Conservation (phyloP, 2,329 filamentous ascomycete species). For the Arachnopeziza araneosa region DNA sequence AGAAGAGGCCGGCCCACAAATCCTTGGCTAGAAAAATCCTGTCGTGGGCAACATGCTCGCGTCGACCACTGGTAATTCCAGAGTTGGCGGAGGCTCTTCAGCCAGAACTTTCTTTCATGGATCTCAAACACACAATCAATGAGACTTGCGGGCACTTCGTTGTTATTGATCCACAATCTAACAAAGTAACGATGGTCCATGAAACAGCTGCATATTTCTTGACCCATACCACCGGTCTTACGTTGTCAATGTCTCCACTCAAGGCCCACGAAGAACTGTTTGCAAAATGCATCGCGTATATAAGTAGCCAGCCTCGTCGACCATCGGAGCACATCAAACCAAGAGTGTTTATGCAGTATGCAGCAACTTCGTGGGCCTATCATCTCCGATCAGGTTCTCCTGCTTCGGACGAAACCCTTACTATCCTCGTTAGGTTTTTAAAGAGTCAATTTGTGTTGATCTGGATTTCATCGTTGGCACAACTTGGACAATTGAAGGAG, state of each 20-base stretch:
- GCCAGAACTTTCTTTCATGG: constrained; percentile 18
- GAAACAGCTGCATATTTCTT: constrained; percentile 30
- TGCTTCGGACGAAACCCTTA: constrained; percentile 18
- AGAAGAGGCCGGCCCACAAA: neutral
- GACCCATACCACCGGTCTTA: neutral
- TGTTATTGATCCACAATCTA: neutral
- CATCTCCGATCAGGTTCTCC: constrained; percentile 18
- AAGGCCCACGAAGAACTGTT: constrained; percentile 24
- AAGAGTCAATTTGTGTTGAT: constrained; percentile 15
- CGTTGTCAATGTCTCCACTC: constrained; percentile 20
- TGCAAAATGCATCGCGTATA: constrained; percentile 22
- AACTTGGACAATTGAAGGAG: constrained; percentile 16
- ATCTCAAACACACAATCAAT: constrained; percentile 9
- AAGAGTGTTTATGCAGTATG: constrained; percentile 19
- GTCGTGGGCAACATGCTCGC: constrained; percentile 24
- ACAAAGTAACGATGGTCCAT: constrained; percentile 25
- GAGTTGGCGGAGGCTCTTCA: constrained; percentile 26
- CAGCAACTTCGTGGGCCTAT: constrained; percentile 26
- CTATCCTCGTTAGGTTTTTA: constrained; percentile 24
- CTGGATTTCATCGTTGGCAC: constrained; percentile 30
- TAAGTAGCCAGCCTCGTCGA: neutral
- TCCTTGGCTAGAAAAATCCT: constrained; percentile 23
- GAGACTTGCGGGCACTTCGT: neutral
- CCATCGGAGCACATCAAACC: neutral
- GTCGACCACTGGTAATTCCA: constrained; percentile 18